Percentiles rank a stretch among this genome's conserved stretches.
Conservation (phyloP, 306 rosid genomes). For the Cucumis melo region DNA sequence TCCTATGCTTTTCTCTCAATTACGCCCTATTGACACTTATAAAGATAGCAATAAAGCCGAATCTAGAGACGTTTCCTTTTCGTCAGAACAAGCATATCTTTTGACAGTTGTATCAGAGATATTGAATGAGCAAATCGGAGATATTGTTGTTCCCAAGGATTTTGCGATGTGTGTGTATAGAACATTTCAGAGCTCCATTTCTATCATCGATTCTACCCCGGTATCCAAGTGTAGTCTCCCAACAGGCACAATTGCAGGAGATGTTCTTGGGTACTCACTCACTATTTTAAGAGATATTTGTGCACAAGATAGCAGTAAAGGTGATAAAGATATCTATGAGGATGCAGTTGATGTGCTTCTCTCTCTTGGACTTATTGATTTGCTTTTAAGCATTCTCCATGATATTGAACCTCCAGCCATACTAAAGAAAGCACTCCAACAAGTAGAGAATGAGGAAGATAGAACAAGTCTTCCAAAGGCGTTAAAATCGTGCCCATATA, state of each 20-base stretch:
- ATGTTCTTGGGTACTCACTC: constrained; percentile 61
- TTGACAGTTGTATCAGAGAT: constrained; percentile 34
- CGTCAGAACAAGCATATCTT: constrained; percentile 43
- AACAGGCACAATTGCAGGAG: constrained; percentile 30
- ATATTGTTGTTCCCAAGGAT: constrained; percentile 25
- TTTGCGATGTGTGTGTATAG: constrained; percentile 34
- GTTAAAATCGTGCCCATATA: constrained; percentile 45
- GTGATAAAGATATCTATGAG: constrained; percentile 9
- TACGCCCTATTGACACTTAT: background rate
- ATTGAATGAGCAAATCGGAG: constrained; percentile 31
- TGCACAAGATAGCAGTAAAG: constrained; percentile 26
- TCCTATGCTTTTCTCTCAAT: constrained; percentile 26
- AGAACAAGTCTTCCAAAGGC: constrained; percentile 6
- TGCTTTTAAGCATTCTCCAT: constrained; percentile 39
- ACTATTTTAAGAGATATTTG: constrained; percentile 61
- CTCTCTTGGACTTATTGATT: constrained; percentile 37
- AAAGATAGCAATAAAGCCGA: constrained; percentile 1
- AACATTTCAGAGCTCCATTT: constrained; percentile 41
- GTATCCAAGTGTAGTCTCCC: constrained; percentile 47
- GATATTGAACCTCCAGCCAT: constrained; percentile 66
- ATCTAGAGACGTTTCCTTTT: constrained; percentile 11
- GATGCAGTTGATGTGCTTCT: constrained; percentile 35
- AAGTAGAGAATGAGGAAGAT: constrained; percentile 23
- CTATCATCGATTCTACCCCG: constrained; percentile 14
- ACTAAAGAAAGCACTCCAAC: constrained; percentile 39